Evolutionary conservation across 495 filamentous ascomycete species (phyloP).

Genomic region (Sordaria brevicollis): DNA sequence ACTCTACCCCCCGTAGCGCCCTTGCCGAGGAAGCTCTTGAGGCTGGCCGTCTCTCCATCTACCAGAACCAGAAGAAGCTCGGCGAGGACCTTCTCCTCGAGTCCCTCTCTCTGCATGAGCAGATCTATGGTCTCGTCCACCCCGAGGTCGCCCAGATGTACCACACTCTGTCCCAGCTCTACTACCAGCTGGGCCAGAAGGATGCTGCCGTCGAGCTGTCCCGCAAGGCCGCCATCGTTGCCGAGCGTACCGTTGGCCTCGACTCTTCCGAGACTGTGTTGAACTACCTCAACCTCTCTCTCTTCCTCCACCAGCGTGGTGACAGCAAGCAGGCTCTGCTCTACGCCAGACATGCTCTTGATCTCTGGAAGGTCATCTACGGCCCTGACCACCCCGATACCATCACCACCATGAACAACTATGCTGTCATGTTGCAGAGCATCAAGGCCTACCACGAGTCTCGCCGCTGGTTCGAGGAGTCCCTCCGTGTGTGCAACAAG

Average conservation of each 20-base stretch:
- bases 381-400: constrained; percentile 90
- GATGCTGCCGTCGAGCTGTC: constrained; percentile 88
- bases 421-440: constrained; percentile 94
- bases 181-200: constrained; percentile 94
- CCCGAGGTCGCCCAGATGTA: constrained; percentile 95
- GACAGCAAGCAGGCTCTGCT: constrained; percentile 74
- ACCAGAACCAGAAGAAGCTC: constrained; percentile 88
- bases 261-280: constrained; percentile 90
- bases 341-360: constrained; percentile 86
- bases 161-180: constrained; percentile 86
- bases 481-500: constrained; percentile 73
- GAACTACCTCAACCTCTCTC: constrained; percentile 86
- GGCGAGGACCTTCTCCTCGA: constrained; percentile 94
- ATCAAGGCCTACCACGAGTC: constrained; percentile 88
- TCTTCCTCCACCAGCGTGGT: constrained; percentile 88
- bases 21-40: constrained; percentile 94
- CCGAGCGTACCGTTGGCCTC: constrained; percentile 87
- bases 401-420: constrained; percentile 98
- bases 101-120: constrained; percentile 91
- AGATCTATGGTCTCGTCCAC: constrained; percentile 97
- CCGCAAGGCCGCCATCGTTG: constrained; percentile 90
- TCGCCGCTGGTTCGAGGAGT: constrained; percentile 91
- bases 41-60: constrained; percentile 86
- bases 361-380: constrained; percentile 95
- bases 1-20: constrained; percentile 76